Evolutionary conservation across 2,329 filamentous ascomycete genomes (phyloP).

Genomic region (Claviceps monticola): DNA sequence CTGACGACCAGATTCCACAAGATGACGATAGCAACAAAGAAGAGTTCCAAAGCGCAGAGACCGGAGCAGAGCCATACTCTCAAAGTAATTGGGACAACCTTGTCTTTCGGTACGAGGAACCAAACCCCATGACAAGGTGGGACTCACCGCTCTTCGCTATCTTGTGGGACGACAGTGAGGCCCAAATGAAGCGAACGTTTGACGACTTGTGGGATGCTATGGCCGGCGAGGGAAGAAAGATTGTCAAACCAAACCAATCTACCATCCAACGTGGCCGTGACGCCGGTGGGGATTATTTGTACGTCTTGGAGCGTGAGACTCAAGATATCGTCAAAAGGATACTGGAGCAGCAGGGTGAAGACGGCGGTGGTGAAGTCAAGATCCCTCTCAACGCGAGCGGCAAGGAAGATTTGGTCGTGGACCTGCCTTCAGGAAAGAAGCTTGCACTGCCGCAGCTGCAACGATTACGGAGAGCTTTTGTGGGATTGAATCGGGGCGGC

Average conservation of each 20-base stretch:
- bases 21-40: neutral
- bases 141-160: conserved; percentile 72
- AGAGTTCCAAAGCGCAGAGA: neutral
- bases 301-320: conserved; percentile 65
- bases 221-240: conserved; percentile 46
- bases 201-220: conserved; percentile 64
- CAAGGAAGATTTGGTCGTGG: conserved; percentile 41
- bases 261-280: conserved; percentile 52
- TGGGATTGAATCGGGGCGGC: conserved; percentile 58
- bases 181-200: conserved; percentile 40
- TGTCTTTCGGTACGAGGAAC: conserved; percentile 73
- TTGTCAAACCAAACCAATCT: conserved; percentile 60
- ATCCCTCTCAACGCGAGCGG: conserved; percentile 25
- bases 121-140: conserved; percentile 74
- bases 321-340: conserved; percentile 62
- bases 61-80: conserved; percentile 30
- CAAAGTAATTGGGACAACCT: conserved; percentile 60
- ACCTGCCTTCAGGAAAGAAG: conserved; percentile 47
- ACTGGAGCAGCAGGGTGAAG: conserved; percentile 54
- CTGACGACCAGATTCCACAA: neutral
- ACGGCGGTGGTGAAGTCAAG: conserved; percentile 46
- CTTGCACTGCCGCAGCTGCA: conserved; percentile 64
- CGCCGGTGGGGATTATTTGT: conserved; percentile 60
- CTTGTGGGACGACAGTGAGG: conserved; percentile 57
- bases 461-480: conserved; percentile 62